These are phyloP conservation scores for Colletotrichum melonis DNA, from an alignment of 2,329 filamentous ascomycete genomes.

Conservation along the genomic window DNA sequence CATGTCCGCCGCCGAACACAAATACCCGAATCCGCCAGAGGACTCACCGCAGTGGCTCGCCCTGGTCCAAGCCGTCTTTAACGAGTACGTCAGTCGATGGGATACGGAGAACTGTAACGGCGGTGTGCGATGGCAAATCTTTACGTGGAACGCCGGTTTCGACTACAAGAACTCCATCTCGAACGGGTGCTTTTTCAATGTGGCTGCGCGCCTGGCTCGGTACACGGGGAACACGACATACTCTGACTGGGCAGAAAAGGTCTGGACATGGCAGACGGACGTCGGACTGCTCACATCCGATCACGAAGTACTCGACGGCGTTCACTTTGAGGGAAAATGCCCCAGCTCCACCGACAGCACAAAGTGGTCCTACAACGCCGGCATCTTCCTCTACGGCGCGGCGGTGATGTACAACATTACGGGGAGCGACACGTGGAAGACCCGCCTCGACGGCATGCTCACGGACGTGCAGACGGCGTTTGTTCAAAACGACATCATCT, in stretches of 20 bases:
- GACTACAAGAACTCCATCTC: slow-evolving; percentile 77
- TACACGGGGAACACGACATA: slow-evolving; percentile 87
- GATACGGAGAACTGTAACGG: slow-evolving; percentile 74
- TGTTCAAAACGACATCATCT: slow-evolving; percentile 69
- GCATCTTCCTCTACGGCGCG: slow-evolving; percentile 71
- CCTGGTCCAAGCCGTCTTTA: slow-evolving; percentile 82
- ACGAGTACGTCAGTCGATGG: slow-evolving; percentile 81
- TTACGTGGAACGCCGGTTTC: slow-evolving; percentile 78
- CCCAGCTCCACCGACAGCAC: slow-evolving; percentile 67
- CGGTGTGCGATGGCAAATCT: slow-evolving; percentile 89
- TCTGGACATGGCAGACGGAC: slow-evolving; percentile 73
- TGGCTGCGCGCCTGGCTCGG: slow-evolving; percentile 76
- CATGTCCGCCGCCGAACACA: slow-evolving; percentile 81
- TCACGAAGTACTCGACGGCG: slow-evolving; percentile 65
- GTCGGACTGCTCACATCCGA: slow-evolving; percentile 67
- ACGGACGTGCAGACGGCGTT: slow-evolving; percentile 56
- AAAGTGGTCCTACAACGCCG: slow-evolving; percentile 78
- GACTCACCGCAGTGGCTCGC: slow-evolving; percentile 79
- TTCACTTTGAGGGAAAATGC: slow-evolving; percentile 61
- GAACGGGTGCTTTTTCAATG: slow-evolving; percentile 77
- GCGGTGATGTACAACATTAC: slow-evolving; percentile 74
- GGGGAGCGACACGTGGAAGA: slow-evolving; percentile 62
- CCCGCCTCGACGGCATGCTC: slow-evolving; percentile 68
- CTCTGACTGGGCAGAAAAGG: slow-evolving; percentile 76
- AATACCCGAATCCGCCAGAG: slow-evolving; percentile 74